Evolutionary conservation across 192 early-diverging fungal species (phyloP).

Genomic region (Coemansia reversa): DNA sequence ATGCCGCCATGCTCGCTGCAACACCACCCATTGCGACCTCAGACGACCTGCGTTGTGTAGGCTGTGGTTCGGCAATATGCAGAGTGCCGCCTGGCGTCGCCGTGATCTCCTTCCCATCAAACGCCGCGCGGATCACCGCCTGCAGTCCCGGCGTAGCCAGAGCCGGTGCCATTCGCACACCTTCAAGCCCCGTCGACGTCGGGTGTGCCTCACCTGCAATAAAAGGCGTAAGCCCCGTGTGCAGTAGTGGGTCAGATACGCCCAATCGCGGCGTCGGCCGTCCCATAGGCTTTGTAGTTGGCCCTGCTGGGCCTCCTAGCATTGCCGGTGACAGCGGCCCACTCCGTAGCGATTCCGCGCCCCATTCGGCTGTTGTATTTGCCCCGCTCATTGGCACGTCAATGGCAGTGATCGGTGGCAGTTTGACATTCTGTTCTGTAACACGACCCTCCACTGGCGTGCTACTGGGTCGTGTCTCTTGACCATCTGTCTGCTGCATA

Average conservation of each 20-base stretch:
- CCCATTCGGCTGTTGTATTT: constrained; percentile 53
- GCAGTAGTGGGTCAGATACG: constrained; percentile 31
- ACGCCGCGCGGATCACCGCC: constrained; percentile 30
- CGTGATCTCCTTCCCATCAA: constrained; percentile 32
- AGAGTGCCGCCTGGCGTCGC: constrained; percentile 45
- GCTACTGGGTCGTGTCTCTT: constrained; percentile 7
- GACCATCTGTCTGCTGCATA: neutral
- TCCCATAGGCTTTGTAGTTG: constrained; percentile 1
- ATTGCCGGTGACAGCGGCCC: constrained; percentile 78
- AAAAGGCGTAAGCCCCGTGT: constrained; percentile 49
- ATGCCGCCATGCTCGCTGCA: no score
- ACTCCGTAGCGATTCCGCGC: constrained; percentile 62
- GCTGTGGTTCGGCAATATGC: constrained; percentile 15
- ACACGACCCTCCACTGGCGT: neutral
- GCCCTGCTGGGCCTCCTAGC: constrained; percentile 61
- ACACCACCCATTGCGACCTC: neutral
- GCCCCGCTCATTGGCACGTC: constrained; percentile 54
- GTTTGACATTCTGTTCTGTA: constrained; percentile 42
- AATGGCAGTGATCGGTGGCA: constrained; percentile 73
- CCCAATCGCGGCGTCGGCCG: constrained; percentile 23
- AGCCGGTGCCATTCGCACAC: constrained; percentile 11
- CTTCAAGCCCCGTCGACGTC: constrained; percentile 6
- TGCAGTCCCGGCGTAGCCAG: constrained; percentile 34
- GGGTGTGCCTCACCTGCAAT: constrained; percentile 30
- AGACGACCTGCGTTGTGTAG: neutral